A percentile compares a stretch with the other conserved stretches of the same genome.
phyloP scores from a whole-genome alignment of 192 early-diverging fungal genomes.

The Mortierella claussenii region DNA sequence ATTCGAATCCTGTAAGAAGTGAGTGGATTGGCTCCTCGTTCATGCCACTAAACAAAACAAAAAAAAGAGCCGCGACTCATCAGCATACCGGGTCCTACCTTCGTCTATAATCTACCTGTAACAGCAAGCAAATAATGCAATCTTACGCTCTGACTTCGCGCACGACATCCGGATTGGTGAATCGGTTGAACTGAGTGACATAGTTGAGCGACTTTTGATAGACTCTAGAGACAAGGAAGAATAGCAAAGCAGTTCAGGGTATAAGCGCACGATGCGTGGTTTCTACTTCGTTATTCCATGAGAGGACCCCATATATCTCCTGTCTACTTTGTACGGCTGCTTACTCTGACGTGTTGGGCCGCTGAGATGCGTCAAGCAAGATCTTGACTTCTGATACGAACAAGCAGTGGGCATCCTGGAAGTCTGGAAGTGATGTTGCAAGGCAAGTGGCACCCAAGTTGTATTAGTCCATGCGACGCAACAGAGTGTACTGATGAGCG shows the following conservation, averaged over 20 bases:
- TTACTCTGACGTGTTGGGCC: slow-evolving; percentile 63
- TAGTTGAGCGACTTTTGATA: slow-evolving; percentile 89
- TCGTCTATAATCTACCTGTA: no score
- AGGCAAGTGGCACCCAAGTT: no score
- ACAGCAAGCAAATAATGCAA: no score
- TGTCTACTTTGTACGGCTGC: background rate
- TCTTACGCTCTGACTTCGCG: slow-evolving; percentile 81
- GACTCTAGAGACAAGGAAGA: slow-evolving; percentile 58
- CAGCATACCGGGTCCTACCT: no score
- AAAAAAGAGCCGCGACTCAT: background rate
- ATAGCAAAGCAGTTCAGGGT: background rate
- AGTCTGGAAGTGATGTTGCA: no score
- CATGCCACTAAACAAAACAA: slow-evolving; percentile 33
- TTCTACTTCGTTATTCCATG: no score
- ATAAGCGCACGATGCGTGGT: no score
- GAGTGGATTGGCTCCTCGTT: slow-evolving; percentile 51
- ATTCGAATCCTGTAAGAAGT: slow-evolving; percentile 80
- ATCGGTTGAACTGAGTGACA: slow-evolving; percentile 84
- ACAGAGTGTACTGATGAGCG: no score
- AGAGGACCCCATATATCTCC: no score
- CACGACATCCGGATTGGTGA: slow-evolving; percentile 88
- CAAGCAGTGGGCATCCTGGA: slow-evolving; percentile 76
- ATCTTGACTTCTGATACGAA: slow-evolving; percentile 79
- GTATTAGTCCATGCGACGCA: no score
- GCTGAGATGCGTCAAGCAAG: slow-evolving; percentile 67